These are phyloP conservation scores for Paragyromitra xinjiangensis DNA, from an alignment of 495 filamentous ascomycete genomes.

Conservation along the genomic window DNA sequence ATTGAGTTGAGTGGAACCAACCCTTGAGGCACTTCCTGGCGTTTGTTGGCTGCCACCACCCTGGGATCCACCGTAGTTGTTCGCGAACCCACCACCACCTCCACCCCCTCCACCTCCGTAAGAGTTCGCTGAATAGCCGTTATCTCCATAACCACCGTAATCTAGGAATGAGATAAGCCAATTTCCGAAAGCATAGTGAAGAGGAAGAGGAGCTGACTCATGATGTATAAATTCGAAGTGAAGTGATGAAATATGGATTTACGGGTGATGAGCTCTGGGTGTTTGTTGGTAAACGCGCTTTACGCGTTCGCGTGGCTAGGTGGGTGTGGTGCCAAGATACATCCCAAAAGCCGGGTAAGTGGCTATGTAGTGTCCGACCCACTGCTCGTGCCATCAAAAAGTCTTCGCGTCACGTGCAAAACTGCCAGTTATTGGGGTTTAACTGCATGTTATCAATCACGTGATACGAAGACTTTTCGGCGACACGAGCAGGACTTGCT, in stretches of 20 bases:
- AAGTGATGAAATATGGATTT: slow-evolving; percentile 4
- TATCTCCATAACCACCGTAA: slow-evolving; percentile 57
- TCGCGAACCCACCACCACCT: slow-evolving; percentile 74
- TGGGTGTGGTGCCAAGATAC: background rate
- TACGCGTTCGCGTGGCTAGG: slow-evolving; percentile 47
- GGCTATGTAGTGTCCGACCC: background rate
- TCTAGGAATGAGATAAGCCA: slow-evolving; percentile 47
- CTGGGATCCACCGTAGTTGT: slow-evolving; percentile 63
- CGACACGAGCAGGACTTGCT: too few relatives aligned
- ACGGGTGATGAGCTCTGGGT: slow-evolving; percentile 7
- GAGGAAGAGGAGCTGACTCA: slow-evolving; percentile 37
- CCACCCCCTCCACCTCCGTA: slow-evolving; percentile 69
- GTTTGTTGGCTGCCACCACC: slow-evolving; percentile 63
- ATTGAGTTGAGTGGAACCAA: slow-evolving; percentile 32
- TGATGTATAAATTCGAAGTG: slow-evolving; percentile 34
- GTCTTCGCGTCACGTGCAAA: too few relatives aligned
- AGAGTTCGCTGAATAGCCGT: slow-evolving; percentile 66
- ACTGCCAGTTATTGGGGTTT: too few relatives aligned
- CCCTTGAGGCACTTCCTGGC: slow-evolving; percentile 60
- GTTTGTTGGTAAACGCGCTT: slow-evolving; percentile 50
- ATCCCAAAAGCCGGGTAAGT: slow-evolving; percentile 21
- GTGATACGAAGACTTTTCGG: too few relatives aligned
- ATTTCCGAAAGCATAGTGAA: slow-evolving; percentile 21
- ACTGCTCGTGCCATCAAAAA: too few relatives aligned
- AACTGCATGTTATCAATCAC: too few relatives aligned